These are phyloP conservation scores for Curvularia lunata DNA, from an alignment of 2,329 filamentous ascomycete species.

Conservation along the genomic window DNA sequence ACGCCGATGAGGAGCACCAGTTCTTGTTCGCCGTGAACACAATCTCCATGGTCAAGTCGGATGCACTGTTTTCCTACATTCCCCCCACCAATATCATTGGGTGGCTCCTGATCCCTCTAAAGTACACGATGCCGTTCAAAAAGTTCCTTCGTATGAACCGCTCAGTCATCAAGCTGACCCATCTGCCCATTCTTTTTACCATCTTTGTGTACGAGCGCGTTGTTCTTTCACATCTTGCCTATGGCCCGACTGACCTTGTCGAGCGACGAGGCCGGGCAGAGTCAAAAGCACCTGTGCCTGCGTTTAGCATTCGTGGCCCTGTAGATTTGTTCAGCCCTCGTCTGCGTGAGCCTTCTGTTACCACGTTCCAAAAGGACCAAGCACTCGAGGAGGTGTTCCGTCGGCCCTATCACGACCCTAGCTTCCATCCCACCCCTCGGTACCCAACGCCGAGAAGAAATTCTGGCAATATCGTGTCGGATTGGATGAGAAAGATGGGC, in stretches of 20 bases:
- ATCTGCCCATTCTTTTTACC: conserved; percentile 83
- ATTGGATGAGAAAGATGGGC: conserved; percentile 82
- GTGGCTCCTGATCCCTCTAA: conserved; percentile 83
- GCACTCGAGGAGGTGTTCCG: conserved; percentile 92
- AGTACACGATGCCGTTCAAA: conserved; percentile 79
- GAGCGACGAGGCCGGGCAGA: conserved; percentile 69
- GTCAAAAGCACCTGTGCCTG: conserved; percentile 61
- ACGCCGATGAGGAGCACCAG: conserved; percentile 88
- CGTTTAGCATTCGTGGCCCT: conserved; percentile 48
- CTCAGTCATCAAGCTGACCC: conserved; percentile 88
- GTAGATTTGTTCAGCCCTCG: conserved; percentile 75
- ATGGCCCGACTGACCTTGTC: conserved; percentile 85
- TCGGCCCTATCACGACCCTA: conserved; percentile 66
- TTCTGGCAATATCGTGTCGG: conserved; percentile 80
- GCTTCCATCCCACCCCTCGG: conserved; percentile 43
- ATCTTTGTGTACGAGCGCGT: conserved; percentile 89
- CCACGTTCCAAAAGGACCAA: conserved; percentile 86
- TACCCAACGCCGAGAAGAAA: conserved; percentile 66
- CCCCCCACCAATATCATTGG: conserved; percentile 90
- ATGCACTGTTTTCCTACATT: conserved; percentile 91
- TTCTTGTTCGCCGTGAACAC: conserved; percentile 97
- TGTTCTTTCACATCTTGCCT: conserved; percentile 75
- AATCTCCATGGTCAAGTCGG: conserved; percentile 98
- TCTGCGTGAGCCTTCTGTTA: conserved; percentile 83
- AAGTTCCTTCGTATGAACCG: conserved; percentile 86